phyloP scores from a whole-genome alignment of 2,329 filamentous ascomycete genomes.

The Penicillium decumbens region DNA sequence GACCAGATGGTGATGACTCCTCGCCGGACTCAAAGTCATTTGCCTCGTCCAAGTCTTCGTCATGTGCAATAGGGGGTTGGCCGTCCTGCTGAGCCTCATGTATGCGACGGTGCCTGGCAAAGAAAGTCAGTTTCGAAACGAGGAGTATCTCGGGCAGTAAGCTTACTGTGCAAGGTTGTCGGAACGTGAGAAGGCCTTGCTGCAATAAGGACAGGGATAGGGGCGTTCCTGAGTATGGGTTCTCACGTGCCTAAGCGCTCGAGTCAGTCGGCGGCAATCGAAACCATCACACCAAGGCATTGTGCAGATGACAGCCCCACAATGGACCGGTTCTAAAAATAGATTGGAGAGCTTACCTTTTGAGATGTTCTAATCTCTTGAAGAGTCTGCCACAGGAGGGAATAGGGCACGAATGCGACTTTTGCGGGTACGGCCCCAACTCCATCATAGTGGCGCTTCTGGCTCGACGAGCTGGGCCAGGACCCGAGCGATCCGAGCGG shows the following conservation, averaged over 20 bases:
- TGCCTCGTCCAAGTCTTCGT: slow-evolving; percentile 84
- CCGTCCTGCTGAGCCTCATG: slow-evolving; percentile 70
- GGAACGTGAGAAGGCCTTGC: slow-evolving; percentile 96
- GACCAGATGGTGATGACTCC: slow-evolving; percentile 58
- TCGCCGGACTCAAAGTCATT: slow-evolving; percentile 79
- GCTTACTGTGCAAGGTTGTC: slow-evolving; percentile 97
- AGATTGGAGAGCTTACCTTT: slow-evolving; percentile 66
- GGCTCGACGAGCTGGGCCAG: slow-evolving; percentile 78
- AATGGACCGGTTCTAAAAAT: slow-evolving; percentile 25
- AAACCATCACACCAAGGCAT: slow-evolving; percentile 41
- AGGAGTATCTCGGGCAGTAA: background rate
- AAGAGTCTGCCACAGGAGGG: slow-evolving; percentile 94
- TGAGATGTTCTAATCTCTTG: slow-evolving; percentile 98
- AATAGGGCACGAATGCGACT: slow-evolving; percentile 98
- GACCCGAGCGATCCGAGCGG: slow-evolving; percentile 51
- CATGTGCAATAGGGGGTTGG: slow-evolving; percentile 47
- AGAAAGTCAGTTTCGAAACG: slow-evolving; percentile 35
- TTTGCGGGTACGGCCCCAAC: slow-evolving; percentile 90
- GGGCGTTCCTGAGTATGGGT: slow-evolving; percentile 99
- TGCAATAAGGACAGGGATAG: slow-evolving; percentile 96
- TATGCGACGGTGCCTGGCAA: slow-evolving; percentile 62
- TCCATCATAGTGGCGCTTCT: slow-evolving; percentile 96
- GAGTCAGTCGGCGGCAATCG: slow-evolving; percentile 50
- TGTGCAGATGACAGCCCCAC: slow-evolving; percentile 21
- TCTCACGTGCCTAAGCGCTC: slow-evolving; percentile 78